Base-by-base conservation (phyloP, 805 yeast species). In the Yarrowia sp. region DNA sequence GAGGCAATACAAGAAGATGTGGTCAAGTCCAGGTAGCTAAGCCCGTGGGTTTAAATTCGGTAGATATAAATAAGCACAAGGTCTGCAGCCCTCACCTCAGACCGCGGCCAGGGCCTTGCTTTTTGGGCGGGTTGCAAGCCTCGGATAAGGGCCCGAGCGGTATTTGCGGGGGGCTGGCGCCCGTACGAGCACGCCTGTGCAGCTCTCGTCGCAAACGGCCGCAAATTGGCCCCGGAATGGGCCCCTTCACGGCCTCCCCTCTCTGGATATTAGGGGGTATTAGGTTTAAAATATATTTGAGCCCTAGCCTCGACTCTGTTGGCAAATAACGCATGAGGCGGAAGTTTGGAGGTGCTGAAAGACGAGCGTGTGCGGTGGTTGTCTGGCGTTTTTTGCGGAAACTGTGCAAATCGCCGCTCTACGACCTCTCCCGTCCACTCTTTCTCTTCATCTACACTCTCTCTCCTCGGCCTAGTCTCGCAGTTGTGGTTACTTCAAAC, bases 251-350 rank as follows among this genome's bases (percentile, higher is more conserved):
- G 12, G 9, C 42, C 42, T 22, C 56, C 39, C 39, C 56, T 47
- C 56, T 33, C 58, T 22, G 42, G 31, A 13, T 24, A 51, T 51
- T 51, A 51, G 58, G 58, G 58, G 58, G 58, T 33, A 51, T 51
- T 51, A 51, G 42, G 58, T 51, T 51, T 51, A 51, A 51, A 51
- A 51, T 51, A 51, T 33, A 51, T 51, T 51, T 51, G 58, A 51
- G 58, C 58, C 58, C 58, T 51, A 33, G 58, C 58, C 58, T 35
- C 58, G 42, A 51, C 42, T 51, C 42, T 51, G 58, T 51, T 51
- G 58, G 58, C 58, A 51, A 51, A 51, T 51, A 51, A 33, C 58
- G 58, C 58, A 51, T 51, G 58, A 51, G 58, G 58, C 58, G 58
- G 58, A 5, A 25, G 18, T 14, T 32, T 16, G 18, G 8, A n/a